Base-by-base conservation (phyloP, 768 basidiomycete genomes). In the Cyathus striatus region DNA sequence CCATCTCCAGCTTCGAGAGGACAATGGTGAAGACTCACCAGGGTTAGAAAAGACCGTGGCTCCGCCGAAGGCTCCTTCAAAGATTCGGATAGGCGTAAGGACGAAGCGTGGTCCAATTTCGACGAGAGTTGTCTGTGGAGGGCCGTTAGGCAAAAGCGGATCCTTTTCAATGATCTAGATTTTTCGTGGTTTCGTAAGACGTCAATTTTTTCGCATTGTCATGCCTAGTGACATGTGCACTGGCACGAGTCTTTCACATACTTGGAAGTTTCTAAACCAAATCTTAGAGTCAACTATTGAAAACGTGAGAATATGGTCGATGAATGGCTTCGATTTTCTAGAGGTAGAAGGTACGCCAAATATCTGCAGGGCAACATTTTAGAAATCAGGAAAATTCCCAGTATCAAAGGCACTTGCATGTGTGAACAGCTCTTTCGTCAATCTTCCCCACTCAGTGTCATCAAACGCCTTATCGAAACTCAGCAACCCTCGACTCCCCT, bases 211-310 rank as follows among this genome's bases (percentile, higher is more conserved):
- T 12, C 16, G 16, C 12, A 32, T 32, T 32, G 16, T 32, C 30
- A 32, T 4, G n/a, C n/a, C n/a, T n/a, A n/a, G n/a, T n/a, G n/a
- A n/a, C n/a, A n/a, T n/a, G n/a, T n/a, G n/a, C n/a, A n/a, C n/a
- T n/a, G n/a, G n/a, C n/a, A n/a, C n/a, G n/a, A n/a, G n/a, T 20
- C 25, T 25, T 36, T 47, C 32, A 57, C 70, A 50, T 45, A 93
- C 91, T 78, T 99, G 96, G 71, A 87, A 99, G 65, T 98, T 98
- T 51, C 96, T 82, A 74, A 98, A 98, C 96, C 96, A 99, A 51
- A 98, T 91, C 62, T 96, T 98, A 56, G 78, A 76, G 71, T 99
- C 96, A 23, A 95, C 76, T 42, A 98, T 73, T 24, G 95, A 96
- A 65, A 99, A 98, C 27, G 92, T 93, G 49, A 98, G 76, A 59